Base-by-base conservation (phyloP, 257 asterid species). In the Scutellaria baicalensis region DNA sequence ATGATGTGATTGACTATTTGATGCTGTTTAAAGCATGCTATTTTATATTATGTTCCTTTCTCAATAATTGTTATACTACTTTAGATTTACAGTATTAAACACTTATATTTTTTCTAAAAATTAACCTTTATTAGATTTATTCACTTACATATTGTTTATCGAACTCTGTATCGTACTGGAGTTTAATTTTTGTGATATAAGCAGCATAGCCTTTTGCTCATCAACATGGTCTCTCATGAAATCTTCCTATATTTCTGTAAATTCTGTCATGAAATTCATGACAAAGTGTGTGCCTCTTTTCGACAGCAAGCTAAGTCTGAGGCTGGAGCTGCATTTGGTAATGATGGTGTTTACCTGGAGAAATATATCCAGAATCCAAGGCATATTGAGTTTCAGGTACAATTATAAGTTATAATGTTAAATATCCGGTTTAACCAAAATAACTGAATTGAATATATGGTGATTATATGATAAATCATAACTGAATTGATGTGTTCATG, bases 241-340 rank as follows among this genome's bases (percentile, higher is more conserved):
- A 57, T 31, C 49, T 31, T 13, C 33, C 50, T 31, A 58, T 16
- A 10, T 44, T 33, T 35, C 7, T 47, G 49, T 6, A 13, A 55
- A 57, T 17, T 45, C 27, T 33, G 11, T 40, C 43, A 47, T 70
- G 43, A 20, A 48, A 11, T 33, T 58, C 42, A 70, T 72, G 71
- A 51, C 16, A 5, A 27, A 40, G 12, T 61, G 18, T 35, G 21
- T 42, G 59, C 47, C 31, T 39, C 70, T 27, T 43, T 68, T 45
- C 31, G 27, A 75, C 82, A 85, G 90, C 88, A 83, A 85, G 90
- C 90, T 10, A 88, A 94, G 82, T 87, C 85, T 75, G 99, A 94
- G 82, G 99, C 99, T 75, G 99, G 93, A 47, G 99, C 97, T 80
- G 97, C 99, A 67, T 94, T 94, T 84, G 99, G 99, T 81, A 94